Percentiles rank a stretch among this genome's conserved stretches.
Conservation (phyloP, 768 basidiomycete species). For the Leccinellum luteum region DNA sequence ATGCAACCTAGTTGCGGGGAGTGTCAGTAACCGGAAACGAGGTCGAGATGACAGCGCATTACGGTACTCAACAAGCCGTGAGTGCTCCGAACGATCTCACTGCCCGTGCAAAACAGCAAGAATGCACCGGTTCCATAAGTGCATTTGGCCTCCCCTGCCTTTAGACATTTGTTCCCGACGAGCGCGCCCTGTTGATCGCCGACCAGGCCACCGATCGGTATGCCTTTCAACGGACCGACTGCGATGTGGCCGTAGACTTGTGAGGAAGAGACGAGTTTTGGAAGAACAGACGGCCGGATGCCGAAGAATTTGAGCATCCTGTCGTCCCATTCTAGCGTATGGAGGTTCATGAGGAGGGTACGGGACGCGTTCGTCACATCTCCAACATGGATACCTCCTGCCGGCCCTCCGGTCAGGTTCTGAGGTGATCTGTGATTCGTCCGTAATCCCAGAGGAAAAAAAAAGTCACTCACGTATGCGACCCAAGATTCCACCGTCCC, state of each 20-base stretch:
- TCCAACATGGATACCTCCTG: conserved; percentile 73
- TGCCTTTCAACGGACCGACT: conserved; percentile 62
- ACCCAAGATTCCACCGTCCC: conserved; percentile 99
- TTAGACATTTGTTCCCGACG: conserved; percentile 93
- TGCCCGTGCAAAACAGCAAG: conserved; percentile 91
- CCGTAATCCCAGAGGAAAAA: conserved; percentile 11
- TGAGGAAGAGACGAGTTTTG: conserved; percentile 85
- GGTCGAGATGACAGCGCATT: conserved; percentile 14
- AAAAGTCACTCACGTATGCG: conserved; percentile 59
- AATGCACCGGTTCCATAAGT: conserved; percentile 98
- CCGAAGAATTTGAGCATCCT: conserved; percentile 85
- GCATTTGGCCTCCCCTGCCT: conserved; percentile 92
- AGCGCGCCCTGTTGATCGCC: conserved; percentile 99
- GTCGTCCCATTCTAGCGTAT: conserved; percentile 79
- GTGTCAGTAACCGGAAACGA: not conserved
- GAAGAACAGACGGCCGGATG: conserved; percentile 73
- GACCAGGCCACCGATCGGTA: conserved; percentile 87
- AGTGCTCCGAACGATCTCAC: conserved; percentile 76
- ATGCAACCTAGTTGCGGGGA: conserved; percentile 66
- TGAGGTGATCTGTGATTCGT: conserved; percentile 27
- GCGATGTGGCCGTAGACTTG: conserved; percentile 86
- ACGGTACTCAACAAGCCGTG: conserved; percentile 92
- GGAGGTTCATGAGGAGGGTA: conserved; percentile 86
- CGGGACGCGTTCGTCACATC: conserved; percentile 97
- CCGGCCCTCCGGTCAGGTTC: conserved; percentile 81